Conservation (phyloP, 768 basidiomycete species). For the Sarcodon sp. region DNA sequence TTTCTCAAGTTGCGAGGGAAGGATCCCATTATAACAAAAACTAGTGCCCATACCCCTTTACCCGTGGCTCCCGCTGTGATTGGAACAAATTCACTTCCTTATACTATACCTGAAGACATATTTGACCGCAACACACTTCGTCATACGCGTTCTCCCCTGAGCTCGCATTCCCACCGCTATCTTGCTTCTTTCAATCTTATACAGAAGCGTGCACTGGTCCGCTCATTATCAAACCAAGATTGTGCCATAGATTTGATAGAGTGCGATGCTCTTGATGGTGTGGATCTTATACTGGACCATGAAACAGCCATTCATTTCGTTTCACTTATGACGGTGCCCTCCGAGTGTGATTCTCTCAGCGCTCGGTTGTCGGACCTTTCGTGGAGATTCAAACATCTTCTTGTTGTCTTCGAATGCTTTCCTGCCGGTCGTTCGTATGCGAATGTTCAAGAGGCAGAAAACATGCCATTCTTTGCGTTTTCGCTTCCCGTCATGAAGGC, state of each 20-base stretch:
- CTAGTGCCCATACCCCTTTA: background rate
- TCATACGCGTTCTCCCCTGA: conserved; percentile 19
- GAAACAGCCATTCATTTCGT: conserved; percentile 43
- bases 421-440: background rate
- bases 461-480: conserved; percentile 27
- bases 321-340: conserved; percentile 32
- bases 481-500: conserved; percentile 59
- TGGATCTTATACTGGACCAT: conserved; percentile 57
- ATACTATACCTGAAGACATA: conserved; percentile 10
- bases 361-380: conserved; percentile 37
- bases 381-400: conserved; percentile 44
- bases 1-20: background rate
- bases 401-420: conserved; percentile 39
- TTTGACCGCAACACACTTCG: conserved; percentile 6
- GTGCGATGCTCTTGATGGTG: conserved; percentile 42
- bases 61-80: background rate
- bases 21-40: background rate
- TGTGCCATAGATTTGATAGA: conserved; percentile 51
- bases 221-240: conserved; percentile 27
- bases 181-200: conserved; percentile 56
- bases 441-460: conserved; percentile 4
- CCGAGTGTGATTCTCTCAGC: conserved; percentile 30
- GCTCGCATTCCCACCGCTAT: conserved; percentile 41
- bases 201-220: conserved; percentile 53
- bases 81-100: background rate